Percentiles rank a stretch among this genome's conserved stretches.
Evolutionary conservation across 192 early-diverging fungal genomes (phyloP).

Genomic region (Neocallimastix lanati): DNA sequence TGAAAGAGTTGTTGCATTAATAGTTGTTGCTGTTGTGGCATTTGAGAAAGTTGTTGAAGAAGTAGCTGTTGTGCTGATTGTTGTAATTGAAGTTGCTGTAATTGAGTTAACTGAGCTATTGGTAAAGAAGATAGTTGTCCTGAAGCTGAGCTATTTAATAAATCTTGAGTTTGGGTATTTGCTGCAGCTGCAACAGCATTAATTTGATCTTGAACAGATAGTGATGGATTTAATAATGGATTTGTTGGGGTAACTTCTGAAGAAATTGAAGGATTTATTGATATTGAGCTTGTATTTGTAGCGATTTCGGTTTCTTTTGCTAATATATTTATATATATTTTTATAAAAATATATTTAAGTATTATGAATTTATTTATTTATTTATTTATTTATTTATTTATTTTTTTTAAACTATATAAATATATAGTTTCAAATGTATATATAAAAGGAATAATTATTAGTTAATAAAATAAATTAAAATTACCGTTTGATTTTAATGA

Average conservation of each 20-base stretch:
- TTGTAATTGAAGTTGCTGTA: neutral
- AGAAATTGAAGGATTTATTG: too few relatives aligned
- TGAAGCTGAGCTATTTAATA: neutral
- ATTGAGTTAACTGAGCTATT: neutral
- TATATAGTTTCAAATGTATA: too few relatives aligned
- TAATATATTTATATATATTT: too few relatives aligned
- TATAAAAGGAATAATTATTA: too few relatives aligned
- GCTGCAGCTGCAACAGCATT: too few relatives aligned
- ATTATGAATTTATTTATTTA: too few relatives aligned
- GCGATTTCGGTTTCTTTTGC: too few relatives aligned
- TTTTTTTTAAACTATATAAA: too few relatives aligned
- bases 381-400: too few relatives aligned
- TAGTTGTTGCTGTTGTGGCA: neutral
- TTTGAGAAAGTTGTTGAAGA: neutral
- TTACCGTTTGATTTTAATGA: neutral
- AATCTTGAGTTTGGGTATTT: neutral
- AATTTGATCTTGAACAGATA: neutral
- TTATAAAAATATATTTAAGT: too few relatives aligned
- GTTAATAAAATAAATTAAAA: too few relatives aligned
- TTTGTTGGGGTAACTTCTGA: neutral
- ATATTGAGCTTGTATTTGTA: too few relatives aligned
- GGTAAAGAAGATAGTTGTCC: neutral
- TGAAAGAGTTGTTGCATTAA: neutral
- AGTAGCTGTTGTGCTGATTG: neutral
- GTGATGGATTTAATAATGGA: neutral